Base-by-base conservation (phyloP, 169 alveolate species). In the Eimeria maxima region DNA sequence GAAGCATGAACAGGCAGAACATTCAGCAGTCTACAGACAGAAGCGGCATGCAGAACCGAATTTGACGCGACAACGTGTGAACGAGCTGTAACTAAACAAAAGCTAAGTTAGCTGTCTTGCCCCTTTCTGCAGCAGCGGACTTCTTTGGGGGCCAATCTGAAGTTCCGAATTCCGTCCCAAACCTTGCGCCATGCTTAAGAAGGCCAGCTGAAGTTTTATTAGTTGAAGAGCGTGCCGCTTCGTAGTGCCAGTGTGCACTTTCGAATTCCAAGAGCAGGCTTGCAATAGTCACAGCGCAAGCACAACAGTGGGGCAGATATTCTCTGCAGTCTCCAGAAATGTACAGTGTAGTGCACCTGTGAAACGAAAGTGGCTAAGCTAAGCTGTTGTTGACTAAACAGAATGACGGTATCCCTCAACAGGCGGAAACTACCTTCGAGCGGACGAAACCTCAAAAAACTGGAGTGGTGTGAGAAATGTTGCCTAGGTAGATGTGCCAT, bases 1-100 rank as follows among this genome's bases (percentile, higher is more conserved):
- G 83, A 38, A 87, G 5, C 80, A 65, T 38, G 69, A 87, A 22
- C 80, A 63, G 83, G 81, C 27, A 44, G 83, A 42, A 38, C 44
- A 65, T 65, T 27, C 81, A 5, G 53, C 81, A 24, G 33, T 42
- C 81, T 87, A 84, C 92, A 18, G 55, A 55, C 76, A 84, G 55
- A 84, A 78, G 47, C 33, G 38, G 67, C 88, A 47, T 73, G 55
- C 55, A 73, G 83, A 73, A 11, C 50, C 53, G 29, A 20, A 0
- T 73, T 73, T 4, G 29, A 27, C 83, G 55, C 83, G 55, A 29
- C 83, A 73, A 3, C 50, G 53, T 3, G 83, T 18, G 53, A 73
- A 38, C 53, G 83, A 73, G 83, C 83, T 73, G 83, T 73, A 73
- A 29, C 55, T 14, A 38, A 67, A 22, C 50, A 4, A 10, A n/a